phyloP scores from a whole-genome alignment of 306 rosid genomes.

The Pueraria montana region DNA sequence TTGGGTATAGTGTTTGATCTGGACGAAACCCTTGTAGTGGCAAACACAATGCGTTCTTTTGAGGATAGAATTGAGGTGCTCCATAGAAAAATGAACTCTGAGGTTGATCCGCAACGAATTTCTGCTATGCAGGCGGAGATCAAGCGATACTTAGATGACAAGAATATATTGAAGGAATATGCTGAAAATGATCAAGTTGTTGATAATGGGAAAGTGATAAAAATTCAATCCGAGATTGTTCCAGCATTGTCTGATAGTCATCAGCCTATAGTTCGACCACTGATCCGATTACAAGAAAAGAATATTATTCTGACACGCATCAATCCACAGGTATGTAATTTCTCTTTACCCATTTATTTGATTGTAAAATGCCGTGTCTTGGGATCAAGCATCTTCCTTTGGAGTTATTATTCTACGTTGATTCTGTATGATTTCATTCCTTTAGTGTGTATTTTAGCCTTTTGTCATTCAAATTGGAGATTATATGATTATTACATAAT shows the following conservation, averaged over 20 bases:
- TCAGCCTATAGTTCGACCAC: slow-evolving; percentile 77
- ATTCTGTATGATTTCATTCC: slow-evolving; percentile 4
- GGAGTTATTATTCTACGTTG: not conserved
- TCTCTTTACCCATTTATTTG: slow-evolving; percentile 17
- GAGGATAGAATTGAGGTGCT: slow-evolving; percentile 90
- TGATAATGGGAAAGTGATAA: slow-evolving; percentile 84
- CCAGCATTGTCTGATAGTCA: slow-evolving; percentile 78
- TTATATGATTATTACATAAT: not conserved
- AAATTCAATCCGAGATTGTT: slow-evolving; percentile 78
- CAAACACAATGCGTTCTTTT: slow-evolving; percentile 92
- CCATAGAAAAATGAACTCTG: slow-evolving; percentile 77
- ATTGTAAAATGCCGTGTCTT: not conserved
- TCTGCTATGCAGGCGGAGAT: slow-evolving; percentile 81
- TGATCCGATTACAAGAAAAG: slow-evolving; percentile 79
- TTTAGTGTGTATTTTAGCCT: not conserved
- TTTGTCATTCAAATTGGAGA: not conserved
- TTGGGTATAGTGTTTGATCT: slow-evolving; percentile 93
- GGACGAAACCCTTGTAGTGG: slow-evolving; percentile 91
- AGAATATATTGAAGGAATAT: slow-evolving; percentile 78
- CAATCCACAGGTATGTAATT: slow-evolving; percentile 77
- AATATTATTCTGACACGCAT: slow-evolving; percentile 92
- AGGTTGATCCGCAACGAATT: slow-evolving; percentile 76
- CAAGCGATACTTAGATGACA: slow-evolving; percentile 85
- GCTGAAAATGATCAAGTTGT: slow-evolving; percentile 86
- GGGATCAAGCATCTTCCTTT: slow-evolving; percentile 11